Evolutionary conservation across 2,329 filamentous ascomycete genomes (phyloP).

Genomic region (Aspergillus fischeri): DNA sequence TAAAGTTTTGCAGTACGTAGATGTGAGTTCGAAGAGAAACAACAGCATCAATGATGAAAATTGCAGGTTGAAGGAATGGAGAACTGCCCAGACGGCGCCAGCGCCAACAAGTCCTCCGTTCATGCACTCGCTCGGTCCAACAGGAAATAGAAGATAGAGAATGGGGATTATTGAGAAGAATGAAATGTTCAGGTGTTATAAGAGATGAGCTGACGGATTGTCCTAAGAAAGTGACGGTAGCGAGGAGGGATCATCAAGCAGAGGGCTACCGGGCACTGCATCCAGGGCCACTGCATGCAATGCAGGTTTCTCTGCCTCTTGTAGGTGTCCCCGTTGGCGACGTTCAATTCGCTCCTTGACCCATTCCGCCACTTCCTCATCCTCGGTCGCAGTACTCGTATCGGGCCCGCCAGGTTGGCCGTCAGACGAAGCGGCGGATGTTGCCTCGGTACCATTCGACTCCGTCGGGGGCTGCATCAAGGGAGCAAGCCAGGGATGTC

Average conservation of each 20-base stretch:
- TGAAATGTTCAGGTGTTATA: background rate
- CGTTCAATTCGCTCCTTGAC: constrained; percentile 67
- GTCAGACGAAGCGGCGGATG: constrained; percentile 32
- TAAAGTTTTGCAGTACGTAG: background rate
- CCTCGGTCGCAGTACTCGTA: constrained; percentile 51
- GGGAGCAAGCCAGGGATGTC: constrained; percentile 80
- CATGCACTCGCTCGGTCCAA: background rate
- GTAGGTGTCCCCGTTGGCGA: constrained; percentile 56
- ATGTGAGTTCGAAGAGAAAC: background rate
- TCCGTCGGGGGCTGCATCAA: constrained; percentile 75
- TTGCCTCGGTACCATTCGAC: constrained; percentile 46
- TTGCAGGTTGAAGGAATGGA: background rate
- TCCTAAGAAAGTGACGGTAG: background rate
- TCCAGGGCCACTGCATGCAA: constrained; percentile 84
- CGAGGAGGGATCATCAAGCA: constrained; percentile 25
- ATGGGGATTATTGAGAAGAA: background rate
- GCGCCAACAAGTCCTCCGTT: constrained; percentile 6
- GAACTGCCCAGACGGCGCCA: background rate
- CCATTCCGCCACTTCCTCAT: constrained; percentile 84
- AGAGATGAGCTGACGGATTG: background rate
- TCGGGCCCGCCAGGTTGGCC: constrained; percentile 28
- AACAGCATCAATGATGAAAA: background rate
- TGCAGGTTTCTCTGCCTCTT: constrained; percentile 64
- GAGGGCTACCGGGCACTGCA: constrained; percentile 50
- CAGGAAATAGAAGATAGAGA: background rate